Percentiles rank a stretch among this genome's conserved stretches.
These are phyloP conservation scores for Paramecium pentaurelia DNA, from an alignment of 73 alveolate genomes.

Conservation along the genomic window DNA sequence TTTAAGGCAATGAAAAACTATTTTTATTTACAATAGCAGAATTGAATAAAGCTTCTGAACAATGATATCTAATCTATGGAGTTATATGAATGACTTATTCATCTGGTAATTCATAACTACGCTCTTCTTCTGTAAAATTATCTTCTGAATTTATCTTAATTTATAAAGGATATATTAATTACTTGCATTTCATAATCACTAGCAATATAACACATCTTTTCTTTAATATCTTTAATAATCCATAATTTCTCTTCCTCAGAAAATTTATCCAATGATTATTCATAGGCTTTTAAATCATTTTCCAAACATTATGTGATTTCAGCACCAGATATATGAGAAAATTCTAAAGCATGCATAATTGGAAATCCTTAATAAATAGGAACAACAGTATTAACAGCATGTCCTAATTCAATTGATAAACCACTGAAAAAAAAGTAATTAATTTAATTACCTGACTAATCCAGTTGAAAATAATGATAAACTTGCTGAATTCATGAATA, in stretches of 20 bases:
- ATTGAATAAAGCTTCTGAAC: conserved; percentile 27
- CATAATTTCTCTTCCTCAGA: not conserved
- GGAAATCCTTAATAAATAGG: conserved; percentile 62
- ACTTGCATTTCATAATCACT: conserved; percentile 28
- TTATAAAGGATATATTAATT: not conserved
- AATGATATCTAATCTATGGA: conserved; percentile 15
- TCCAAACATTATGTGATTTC: conserved; percentile 33
- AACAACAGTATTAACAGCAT: conserved; percentile 48
- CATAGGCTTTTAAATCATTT: not conserved
- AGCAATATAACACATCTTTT: conserved; percentile 52
- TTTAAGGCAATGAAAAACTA: not conserved
- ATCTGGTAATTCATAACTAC: conserved; percentile 58
- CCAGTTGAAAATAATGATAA: conserved; percentile 57
- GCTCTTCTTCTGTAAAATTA: conserved; percentile 23
- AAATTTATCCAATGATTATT: not conserved
- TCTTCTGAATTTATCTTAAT: not conserved
- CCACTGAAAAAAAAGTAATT: conserved; percentile 1
- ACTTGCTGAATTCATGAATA: conserved; percentile 45
- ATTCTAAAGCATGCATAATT: conserved; percentile 52
- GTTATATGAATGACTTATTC: conserved; percentile 43
- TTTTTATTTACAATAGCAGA: not conserved
- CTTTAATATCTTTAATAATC: conserved; percentile 53
- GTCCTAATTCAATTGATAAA: conserved; percentile 55
- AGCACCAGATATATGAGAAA: conserved; percentile 34
- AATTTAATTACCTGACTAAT: not conserved